phyloP scores from a whole-genome alignment of 352 stramenopile species.

The Phytophthora chlamydospora region DNA sequence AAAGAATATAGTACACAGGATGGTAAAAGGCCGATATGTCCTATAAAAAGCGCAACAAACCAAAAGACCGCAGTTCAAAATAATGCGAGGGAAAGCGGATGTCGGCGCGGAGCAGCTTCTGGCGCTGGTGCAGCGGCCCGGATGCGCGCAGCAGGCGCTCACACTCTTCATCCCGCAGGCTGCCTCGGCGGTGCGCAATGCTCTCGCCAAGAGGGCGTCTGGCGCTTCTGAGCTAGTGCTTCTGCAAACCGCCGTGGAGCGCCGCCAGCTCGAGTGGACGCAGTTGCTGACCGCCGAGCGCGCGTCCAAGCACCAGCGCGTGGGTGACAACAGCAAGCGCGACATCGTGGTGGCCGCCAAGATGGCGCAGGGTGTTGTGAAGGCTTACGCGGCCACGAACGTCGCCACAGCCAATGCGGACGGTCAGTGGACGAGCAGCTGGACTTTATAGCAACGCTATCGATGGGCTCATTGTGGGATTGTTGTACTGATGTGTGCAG shows the following conservation, averaged over 20 bases:
- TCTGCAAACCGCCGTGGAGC: conserved; percentile 31
- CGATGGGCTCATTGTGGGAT: no score
- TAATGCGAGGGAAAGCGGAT: conserved; percentile 20
- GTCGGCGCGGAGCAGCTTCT: conserved; percentile 36
- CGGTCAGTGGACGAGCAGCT: conserved; percentile 15
- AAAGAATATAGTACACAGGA: no score
- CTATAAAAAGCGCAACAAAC: no score
- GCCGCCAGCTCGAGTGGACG: conserved; percentile 24
- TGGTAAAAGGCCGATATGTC: no score
- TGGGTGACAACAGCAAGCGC: conserved; percentile 30
- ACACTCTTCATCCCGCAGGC: conserved; percentile 29
- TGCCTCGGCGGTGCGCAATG: conserved; percentile 9
- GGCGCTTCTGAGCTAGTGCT: conserved; percentile 12
- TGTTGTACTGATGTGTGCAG: neutral
- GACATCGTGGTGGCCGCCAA: conserved; percentile 59
- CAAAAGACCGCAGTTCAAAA: conserved; percentile 10
- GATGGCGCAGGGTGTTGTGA: conserved; percentile 66
- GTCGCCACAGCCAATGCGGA: conserved; percentile 18
- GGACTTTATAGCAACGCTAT: neutral
- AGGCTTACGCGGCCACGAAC: conserved; percentile 43
- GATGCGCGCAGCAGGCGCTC: conserved; percentile 21
- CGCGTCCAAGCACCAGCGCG: conserved; percentile 26
- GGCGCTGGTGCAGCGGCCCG: conserved; percentile 28
- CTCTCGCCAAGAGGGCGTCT: neutral
- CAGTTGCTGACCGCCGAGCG: conserved; percentile 15